Percentiles rank a stretch among this genome's conserved stretches.
Evolutionary conservation across 2,329 filamentous ascomycete genomes (phyloP).

Genomic region (Aphanoascus verrucosus): DNA sequence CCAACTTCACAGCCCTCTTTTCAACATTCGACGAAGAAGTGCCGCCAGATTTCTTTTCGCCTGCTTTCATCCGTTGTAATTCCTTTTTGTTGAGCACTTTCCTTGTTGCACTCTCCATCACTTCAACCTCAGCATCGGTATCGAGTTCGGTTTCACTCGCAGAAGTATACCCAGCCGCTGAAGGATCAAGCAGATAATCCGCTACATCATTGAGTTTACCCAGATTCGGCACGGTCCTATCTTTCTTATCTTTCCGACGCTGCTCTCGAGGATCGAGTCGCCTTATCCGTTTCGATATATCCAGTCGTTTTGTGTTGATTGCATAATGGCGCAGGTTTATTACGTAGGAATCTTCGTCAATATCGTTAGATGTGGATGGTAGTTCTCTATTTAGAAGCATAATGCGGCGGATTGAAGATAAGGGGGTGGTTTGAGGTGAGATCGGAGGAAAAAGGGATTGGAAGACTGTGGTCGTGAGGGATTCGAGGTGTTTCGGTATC

Average conservation of each 20-base stretch:
- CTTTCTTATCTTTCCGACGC: constrained; percentile 56
- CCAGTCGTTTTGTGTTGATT: constrained; percentile 79
- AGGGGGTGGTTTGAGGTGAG: constrained; percentile 77
- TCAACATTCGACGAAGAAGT: constrained; percentile 50
- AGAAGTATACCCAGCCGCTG: constrained; percentile 75
- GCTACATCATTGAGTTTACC: constrained; percentile 86
- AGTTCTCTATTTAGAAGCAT: constrained; percentile 78
- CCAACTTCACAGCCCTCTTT: constrained; percentile 77
- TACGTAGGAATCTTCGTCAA: constrained; percentile 58
- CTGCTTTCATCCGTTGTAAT: constrained; percentile 36
- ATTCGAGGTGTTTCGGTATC: constrained; percentile 89
- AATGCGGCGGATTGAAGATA: constrained; percentile 85
- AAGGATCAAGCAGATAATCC: constrained; percentile 78
- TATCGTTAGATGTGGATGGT: constrained; percentile 24
- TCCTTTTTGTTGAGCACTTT: constrained; percentile 45
- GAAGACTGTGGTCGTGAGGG: constrained; percentile 84
- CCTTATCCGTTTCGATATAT: constrained; percentile 71
- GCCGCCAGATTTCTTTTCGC: constrained; percentile 38
- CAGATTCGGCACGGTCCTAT: constrained; percentile 67
- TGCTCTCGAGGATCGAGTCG: constrained; percentile 79
- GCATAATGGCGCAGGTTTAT: constrained; percentile 88
- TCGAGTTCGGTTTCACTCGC: constrained; percentile 89
- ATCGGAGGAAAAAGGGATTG: constrained; percentile 94
- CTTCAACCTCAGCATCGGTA: constrained; percentile 90
- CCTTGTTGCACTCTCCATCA: constrained; percentile 49